Base-by-base conservation (phyloP, 2,329 filamentous ascomycete species). In the Periconia sp. region DNA sequence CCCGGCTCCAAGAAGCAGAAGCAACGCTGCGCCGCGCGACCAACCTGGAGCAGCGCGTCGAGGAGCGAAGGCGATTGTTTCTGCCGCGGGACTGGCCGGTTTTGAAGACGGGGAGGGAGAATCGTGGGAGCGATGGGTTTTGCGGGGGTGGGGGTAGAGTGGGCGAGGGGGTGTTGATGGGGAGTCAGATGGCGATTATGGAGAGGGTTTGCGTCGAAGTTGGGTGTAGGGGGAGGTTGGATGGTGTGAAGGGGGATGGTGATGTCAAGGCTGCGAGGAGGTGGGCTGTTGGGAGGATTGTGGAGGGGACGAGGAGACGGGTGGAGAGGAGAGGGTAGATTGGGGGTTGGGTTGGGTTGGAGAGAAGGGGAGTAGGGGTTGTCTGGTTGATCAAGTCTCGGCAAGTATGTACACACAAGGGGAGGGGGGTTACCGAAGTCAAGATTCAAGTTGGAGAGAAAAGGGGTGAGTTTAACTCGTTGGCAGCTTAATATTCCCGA, bases 151-250 rank as follows among this genome's bases (percentile, higher is more conserved):
- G 1, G 7, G 30, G 10, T 22, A 16, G 7, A 1, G 21, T 21
- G 13, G 34, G 33, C 9, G 22, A 40, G 23, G 46, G 45, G 5
- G 36, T 37, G 15, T 7, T 59, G 33, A 23, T 59, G 1, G 52
- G 57, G 1, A 49, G 33, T 9, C 19, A 41, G 22, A 55, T 58
- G 57, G 57, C 56, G 40, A 15, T 54, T 18, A 53, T 58, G 52
- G 58, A 61, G 46, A 37, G 50, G 2, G 13, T 50, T 15, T 48
- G 48, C 24, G 51, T 42, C 3, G 54, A 58, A 37, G 41, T 43
- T 5, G 32, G 36, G 12, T 7, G 13, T 4, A n/a, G 16, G 23
- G 11, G 4, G 21, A 22, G 23, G 40, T 24, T 24, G 13, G 36
- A 46, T 40, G 24, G 3, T 38, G 17, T 5, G 31, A 25, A n/a